Evolutionary conservation across 2,329 filamentous ascomycete species (phyloP).

Genomic region (Diplodia sapinea): DNA sequence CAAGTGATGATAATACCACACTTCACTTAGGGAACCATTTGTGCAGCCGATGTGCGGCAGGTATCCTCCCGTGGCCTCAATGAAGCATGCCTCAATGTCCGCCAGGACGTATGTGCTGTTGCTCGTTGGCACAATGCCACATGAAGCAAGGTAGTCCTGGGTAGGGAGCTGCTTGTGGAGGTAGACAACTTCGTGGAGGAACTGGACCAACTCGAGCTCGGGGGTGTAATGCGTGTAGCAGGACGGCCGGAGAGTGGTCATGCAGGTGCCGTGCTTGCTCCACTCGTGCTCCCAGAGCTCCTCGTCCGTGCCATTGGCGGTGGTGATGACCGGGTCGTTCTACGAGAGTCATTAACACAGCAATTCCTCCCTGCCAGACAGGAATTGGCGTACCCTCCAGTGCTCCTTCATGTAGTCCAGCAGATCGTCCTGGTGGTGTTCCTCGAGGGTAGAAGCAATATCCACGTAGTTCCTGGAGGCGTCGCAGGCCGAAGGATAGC

Average conservation of each 20-base stretch:
- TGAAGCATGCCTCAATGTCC: slow-evolving; percentile 65
- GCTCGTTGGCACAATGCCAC: slow-evolving; percentile 63
- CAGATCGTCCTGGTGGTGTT: slow-evolving; percentile 60
- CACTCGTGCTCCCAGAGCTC: slow-evolving; percentile 74
- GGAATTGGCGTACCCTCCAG: slow-evolving; percentile 65
- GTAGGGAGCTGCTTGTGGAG: slow-evolving; percentile 71
- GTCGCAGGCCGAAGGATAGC: slow-evolving; percentile 62
- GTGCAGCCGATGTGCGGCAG: slow-evolving; percentile 67
- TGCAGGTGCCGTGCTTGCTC: slow-evolving; percentile 75
- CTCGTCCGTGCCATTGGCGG: slow-evolving; percentile 53
- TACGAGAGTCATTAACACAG: background rate
- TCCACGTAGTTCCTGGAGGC: slow-evolving; percentile 15
- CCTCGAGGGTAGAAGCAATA: slow-evolving; percentile 53
- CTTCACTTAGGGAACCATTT: slow-evolving; percentile 56
- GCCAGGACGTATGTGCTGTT: slow-evolving; percentile 64
- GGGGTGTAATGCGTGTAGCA: slow-evolving; percentile 67
- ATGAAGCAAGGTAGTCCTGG: slow-evolving; percentile 66
- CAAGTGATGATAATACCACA: slow-evolving; percentile 70
- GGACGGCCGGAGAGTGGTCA: slow-evolving; percentile 68
- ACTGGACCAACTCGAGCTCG: slow-evolving; percentile 70
- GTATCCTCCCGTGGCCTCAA: slow-evolving; percentile 53
- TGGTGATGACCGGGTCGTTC: slow-evolving; percentile 30
- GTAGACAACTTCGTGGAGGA: slow-evolving; percentile 68
- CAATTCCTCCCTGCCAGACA: background rate
- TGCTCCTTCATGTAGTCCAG: slow-evolving; percentile 71